Conservation (phyloP, 1,284 basidiomycete genomes). For the Kalmanozyma brasiliensis region DNA sequence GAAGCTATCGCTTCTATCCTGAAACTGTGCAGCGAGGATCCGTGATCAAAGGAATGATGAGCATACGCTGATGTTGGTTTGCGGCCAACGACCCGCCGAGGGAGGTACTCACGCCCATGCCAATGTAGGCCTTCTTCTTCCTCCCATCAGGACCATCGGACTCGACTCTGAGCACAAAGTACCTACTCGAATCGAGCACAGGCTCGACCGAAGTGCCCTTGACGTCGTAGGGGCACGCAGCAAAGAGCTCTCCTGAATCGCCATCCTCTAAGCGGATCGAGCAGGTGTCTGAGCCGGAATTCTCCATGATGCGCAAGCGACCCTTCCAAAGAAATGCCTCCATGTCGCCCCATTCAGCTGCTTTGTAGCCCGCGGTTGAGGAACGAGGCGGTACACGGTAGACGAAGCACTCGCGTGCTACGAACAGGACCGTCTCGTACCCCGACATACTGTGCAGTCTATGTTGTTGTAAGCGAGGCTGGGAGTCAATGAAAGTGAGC, state of each 20-base stretch:
- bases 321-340: constrained; percentile 87
- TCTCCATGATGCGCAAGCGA: constrained; percentile 83
- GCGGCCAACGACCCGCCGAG: not conserved
- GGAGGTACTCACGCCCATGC: constrained; percentile 61
- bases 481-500: too few species aligned
- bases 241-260: constrained; percentile 77
- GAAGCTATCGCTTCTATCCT: constrained; percentile 62
- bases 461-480: constrained; percentile 4
- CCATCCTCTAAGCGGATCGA: constrained; percentile 63
- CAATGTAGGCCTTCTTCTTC: constrained; percentile 62
- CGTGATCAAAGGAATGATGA: not conserved
- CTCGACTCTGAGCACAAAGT: constrained; percentile 90
- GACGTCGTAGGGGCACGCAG: constrained; percentile 86
- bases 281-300: constrained; percentile 39
- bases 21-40: constrained; percentile 49
- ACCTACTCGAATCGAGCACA: constrained; percentile 93
- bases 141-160: constrained; percentile 50
- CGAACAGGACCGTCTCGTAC: constrained; percentile 84
- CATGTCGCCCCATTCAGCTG: constrained; percentile 76
- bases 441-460: constrained; percentile 14
- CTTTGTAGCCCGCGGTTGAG: constrained; percentile 72
- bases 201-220: constrained; percentile 85
- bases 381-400: constrained; percentile 76
- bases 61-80: not conserved
- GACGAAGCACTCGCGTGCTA: constrained; percentile 83